phyloP scores from a whole-genome alignment of 2,329 filamentous ascomycete genomes.

The Neopestalotiopsis rosae region DNA sequence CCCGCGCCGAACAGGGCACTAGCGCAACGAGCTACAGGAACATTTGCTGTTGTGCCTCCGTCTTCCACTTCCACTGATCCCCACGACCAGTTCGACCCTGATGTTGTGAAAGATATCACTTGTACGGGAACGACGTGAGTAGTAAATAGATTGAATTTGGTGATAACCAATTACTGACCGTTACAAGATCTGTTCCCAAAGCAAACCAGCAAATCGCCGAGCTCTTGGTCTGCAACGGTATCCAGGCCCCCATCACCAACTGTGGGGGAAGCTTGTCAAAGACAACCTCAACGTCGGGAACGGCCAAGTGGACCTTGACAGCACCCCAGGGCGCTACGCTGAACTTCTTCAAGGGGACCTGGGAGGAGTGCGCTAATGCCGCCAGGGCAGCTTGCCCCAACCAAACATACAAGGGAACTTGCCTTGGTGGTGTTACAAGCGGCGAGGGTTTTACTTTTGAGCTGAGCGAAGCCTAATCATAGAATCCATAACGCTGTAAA shows the following conservation, averaged over 20 bases:
- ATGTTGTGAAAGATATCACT: neutral
- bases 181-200: neutral
- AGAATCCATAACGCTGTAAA: neutral
- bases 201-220: neutral
- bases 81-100: neutral
- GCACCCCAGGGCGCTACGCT: neutral
- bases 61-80: neutral
- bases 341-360: neutral
- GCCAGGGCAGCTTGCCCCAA: neutral
- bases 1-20: neutral
- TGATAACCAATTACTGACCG: neutral
- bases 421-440: neutral
- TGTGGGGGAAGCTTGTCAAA: neutral
- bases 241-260: neutral
- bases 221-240: neutral
- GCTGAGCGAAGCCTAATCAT: neutral
- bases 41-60: neutral
- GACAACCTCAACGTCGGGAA: neutral
- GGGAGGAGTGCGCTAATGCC: neutral
- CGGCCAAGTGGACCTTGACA: neutral
- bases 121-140: neutral
- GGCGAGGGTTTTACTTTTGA: neutral
- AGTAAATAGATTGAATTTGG: neutral
- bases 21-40: neutral
- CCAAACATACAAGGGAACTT: neutral